phyloP scores from a whole-genome alignment of 2,329 filamentous ascomycete genomes.

The Ophiocordyceps polyrhachis-furcata region DNA sequence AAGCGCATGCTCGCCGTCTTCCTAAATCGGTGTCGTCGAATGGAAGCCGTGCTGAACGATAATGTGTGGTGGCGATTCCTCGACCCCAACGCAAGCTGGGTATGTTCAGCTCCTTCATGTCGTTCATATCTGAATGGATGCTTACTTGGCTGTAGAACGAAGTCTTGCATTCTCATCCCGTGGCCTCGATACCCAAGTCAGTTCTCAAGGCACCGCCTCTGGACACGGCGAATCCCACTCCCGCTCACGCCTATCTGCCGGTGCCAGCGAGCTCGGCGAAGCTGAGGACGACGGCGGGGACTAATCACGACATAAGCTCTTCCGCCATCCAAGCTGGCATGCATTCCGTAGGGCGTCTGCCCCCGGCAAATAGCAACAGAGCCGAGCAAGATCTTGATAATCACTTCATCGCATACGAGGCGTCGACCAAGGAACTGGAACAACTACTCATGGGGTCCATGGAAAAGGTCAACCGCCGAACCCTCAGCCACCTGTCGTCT shows the following conservation, averaged over 20 bases:
- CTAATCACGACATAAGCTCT: constrained; percentile 14
- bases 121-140: background rate
- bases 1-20: constrained; percentile 97
- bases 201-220: constrained; percentile 89
- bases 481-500: constrained; percentile 66
- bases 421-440: constrained; percentile 82
- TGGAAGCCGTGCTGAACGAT: constrained; percentile 82
- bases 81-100: constrained; percentile 97
- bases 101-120: constrained; percentile 14
- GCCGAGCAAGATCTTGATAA: constrained; percentile 85
- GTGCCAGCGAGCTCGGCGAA: constrained; percentile 74
- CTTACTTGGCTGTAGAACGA: constrained; percentile 45
- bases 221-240: constrained; percentile 78
- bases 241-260: constrained; percentile 74
- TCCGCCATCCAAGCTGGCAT: constrained; percentile 21
- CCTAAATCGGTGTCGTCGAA: constrained; percentile 76
- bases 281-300: constrained; percentile 41
- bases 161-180: constrained; percentile 81
- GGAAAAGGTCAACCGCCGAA: constrained; percentile 88
- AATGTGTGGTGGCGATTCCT: constrained; percentile 97
- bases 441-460: constrained; percentile 76
- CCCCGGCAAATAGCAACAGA: constrained; percentile 55
- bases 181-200: constrained; percentile 82
- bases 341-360: constrained; percentile 63
- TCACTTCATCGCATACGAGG: constrained; percentile 88